Evolutionary conservation across 2,329 filamentous ascomycete genomes (phyloP), one percentile per base, ranked within the genome.

Genomic region (Fusarium dimerum): DNA sequence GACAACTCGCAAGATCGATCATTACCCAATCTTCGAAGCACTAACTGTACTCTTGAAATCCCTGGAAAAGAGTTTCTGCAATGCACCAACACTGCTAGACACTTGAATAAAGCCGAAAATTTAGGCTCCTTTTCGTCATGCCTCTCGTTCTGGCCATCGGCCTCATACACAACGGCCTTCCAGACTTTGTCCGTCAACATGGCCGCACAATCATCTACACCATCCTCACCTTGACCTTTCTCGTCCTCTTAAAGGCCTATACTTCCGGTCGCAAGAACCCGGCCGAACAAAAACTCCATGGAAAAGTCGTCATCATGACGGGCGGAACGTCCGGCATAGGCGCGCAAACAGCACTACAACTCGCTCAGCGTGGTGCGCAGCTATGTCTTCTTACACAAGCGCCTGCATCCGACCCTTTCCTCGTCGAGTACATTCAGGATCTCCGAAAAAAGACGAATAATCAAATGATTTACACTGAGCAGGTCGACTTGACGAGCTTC

Each of bases 311-410:
- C 42, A 87, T 99, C 79, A 84, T 99, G 47, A 99, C 94, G 16
- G 92, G 94, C 61, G 94, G 93, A 29, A 99, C 94, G 47, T 93
- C 92, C 43, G 94, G 94, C 13, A 89, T 99, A 68, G 94, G 94
- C 45, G 89, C 91, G 53, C 81, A 84, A 51, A 83, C 90, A 41
- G 89, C 88, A 6, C 78, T 84, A 59, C 83, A 87, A 52, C 83
- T 99, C 48, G 93, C 93, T 49, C 69, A 76, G 16, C 85, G 92
- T 59, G 94, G 94, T 60, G 92, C 93, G 43, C 95, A 99, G 76
- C 78, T 99, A 57, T 82, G 97, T 53, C 86, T 99, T 41, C 84
- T 99, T 46, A 96, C 93, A 6, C 90, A 90, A 58, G 84, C 92
- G 64, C 79, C 89, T 29, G 83, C 90, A 12, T 85, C 85, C 38